phyloP scores from a whole-genome alignment of 2,329 filamentous ascomycete genomes.

The Sporothrix euskadiensis region DNA sequence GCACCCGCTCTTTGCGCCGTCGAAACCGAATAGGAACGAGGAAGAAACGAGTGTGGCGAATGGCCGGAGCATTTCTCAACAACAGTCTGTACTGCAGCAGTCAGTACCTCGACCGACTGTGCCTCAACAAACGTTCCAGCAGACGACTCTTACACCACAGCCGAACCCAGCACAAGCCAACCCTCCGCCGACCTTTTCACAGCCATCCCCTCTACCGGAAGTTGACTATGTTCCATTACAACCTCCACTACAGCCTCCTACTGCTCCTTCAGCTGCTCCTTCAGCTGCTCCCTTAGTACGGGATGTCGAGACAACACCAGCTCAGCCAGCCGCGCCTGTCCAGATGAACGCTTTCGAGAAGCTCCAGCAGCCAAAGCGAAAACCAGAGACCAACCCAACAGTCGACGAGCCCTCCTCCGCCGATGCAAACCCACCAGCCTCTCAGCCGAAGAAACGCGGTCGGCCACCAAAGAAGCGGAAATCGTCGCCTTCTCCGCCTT shows the following conservation, averaged over 20 bases:
- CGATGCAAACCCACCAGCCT: neutral
- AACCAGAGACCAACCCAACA: conserved; percentile 31
- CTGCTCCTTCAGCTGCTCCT: neutral
- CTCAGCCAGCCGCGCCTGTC: neutral
- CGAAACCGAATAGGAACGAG: conserved; percentile 32
- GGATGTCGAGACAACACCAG: neutral
- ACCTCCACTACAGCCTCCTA: neutral
- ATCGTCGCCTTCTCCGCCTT: conserved; percentile 14
- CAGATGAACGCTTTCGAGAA: conserved; percentile 21
- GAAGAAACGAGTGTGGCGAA: neutral
- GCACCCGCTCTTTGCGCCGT: conserved; percentile 56
- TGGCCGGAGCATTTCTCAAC: neutral
- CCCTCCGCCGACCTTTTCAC: neutral
- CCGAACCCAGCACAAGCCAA: neutral
- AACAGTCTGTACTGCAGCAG: neutral
- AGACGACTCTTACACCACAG: neutral
- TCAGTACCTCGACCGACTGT: neutral
- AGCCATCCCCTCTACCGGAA: neutral
- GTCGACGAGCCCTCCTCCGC: too few relatives aligned
- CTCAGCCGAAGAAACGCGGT: conserved; percentile 26
- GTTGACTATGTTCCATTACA: neutral
- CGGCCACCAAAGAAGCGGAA: conserved; percentile 37
- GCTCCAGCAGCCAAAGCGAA: conserved; percentile 25
- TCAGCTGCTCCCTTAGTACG: too few relatives aligned
- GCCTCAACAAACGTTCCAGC: neutral